A percentile compares a stretch with the other conserved stretches of the same genome.
phyloP scores from a whole-genome alignment of 352 stramenopile genomes.

The Phytophthora pinifolia region DNA sequence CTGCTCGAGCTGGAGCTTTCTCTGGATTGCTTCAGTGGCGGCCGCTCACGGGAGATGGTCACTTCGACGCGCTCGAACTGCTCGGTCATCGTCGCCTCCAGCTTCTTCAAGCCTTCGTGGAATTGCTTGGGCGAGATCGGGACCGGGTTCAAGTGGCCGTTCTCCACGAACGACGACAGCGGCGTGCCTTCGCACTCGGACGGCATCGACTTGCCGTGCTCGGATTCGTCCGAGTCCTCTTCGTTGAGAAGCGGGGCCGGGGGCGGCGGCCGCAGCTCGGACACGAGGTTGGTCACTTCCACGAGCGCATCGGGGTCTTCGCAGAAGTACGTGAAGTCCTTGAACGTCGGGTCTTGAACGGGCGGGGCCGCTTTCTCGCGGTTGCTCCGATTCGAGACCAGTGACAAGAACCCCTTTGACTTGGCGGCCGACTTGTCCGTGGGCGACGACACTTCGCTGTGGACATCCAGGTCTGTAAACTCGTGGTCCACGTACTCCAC shows the following conservation, averaged over 20 bases:
- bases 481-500: conserved; percentile 87
- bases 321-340: conserved; percentile 91
- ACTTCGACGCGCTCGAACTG: conserved; percentile 81
- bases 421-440: conserved; percentile 76
- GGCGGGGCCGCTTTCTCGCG: conserved; percentile 72
- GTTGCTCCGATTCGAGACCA: conserved; percentile 65
- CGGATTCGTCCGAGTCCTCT: conserved; percentile 35
- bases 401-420: conserved; percentile 82
- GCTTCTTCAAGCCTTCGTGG: conserved; percentile 56
- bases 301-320: conserved; percentile 86
- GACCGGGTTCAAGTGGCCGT: conserved; percentile 57
- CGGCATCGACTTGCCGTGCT: conserved; percentile 29
- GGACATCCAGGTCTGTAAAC: conserved; percentile 84
- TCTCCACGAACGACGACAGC: conserved; percentile 83
- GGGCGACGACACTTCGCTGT: conserved; percentile 80
- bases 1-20: conserved; percentile 35
- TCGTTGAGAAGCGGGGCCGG: conserved; percentile 43
- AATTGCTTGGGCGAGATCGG: conserved; percentile 58
- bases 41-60: conserved; percentile 73
- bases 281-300: conserved; percentile 78
- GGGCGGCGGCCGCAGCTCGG: conserved; percentile 62
- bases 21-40: conserved; percentile 36
- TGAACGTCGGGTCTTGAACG: conserved; percentile 87
- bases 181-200: conserved; percentile 63
- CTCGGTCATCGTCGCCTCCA: conserved; percentile 65